Evolutionary conservation across 2,329 filamentous ascomycete genomes (phyloP).

Genomic region (Mollisiaceae sp.): DNA sequence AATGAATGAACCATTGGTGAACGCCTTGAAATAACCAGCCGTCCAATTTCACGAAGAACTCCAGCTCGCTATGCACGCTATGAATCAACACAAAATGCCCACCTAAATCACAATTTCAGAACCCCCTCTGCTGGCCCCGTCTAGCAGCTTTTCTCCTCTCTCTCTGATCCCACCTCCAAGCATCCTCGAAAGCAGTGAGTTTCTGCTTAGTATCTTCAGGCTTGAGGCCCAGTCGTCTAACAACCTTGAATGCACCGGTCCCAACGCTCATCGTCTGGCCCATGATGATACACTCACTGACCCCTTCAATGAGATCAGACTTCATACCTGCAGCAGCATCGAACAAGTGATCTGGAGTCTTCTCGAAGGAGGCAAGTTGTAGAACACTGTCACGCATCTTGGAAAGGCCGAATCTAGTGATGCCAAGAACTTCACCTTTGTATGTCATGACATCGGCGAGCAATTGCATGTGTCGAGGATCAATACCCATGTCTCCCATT

Average conservation of each 20-base stretch:
- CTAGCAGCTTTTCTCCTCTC: slow-evolving; percentile 32
- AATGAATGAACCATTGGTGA: too few relatives aligned
- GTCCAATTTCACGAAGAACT: slow-evolving; percentile 14
- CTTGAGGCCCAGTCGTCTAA: slow-evolving; percentile 73
- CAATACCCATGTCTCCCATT: slow-evolving; percentile 94
- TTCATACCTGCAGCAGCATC: slow-evolving; percentile 93
- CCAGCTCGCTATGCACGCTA: slow-evolving; percentile 24
- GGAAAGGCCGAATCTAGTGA: slow-evolving; percentile 92
- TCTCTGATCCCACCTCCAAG: slow-evolving; percentile 52
- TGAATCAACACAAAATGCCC: slow-evolving; percentile 2
- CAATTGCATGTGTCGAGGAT: slow-evolving; percentile 96
- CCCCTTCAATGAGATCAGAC: slow-evolving; percentile 88
- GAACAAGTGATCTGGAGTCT: slow-evolving; percentile 96
- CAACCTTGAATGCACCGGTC: slow-evolving; percentile 90
- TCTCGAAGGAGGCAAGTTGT: slow-evolving; percentile 95
- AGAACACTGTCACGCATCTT: slow-evolving; percentile 96
- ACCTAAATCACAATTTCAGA: slow-evolving; percentile 9
- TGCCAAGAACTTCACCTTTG: slow-evolving; percentile 95
- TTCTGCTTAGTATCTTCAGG: slow-evolving; percentile 56
- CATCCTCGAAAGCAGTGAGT: slow-evolving; percentile 73
- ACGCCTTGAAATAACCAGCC: not conserved
- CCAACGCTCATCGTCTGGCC: slow-evolving; percentile 92
- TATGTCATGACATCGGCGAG: slow-evolving; percentile 99
- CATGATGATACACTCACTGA: slow-evolving; percentile 97
- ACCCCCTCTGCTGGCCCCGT: slow-evolving; percentile 1